Evolutionary conservation across 768 basidiomycete species (phyloP).

Genomic region (Rhodotorula diobovata): DNA sequence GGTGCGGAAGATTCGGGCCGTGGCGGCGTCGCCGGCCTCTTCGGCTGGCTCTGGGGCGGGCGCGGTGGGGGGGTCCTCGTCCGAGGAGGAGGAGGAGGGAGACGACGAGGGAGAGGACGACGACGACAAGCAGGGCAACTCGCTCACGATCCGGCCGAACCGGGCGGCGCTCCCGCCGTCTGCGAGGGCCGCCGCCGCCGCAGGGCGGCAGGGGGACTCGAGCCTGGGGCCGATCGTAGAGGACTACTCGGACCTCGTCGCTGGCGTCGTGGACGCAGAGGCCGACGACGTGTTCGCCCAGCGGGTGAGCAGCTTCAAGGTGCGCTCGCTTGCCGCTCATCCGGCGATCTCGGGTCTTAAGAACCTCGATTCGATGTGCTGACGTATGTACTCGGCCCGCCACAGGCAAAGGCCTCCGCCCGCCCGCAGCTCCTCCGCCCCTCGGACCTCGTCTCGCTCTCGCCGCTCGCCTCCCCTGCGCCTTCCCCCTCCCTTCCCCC

Average conservation of each 20-base stretch:
- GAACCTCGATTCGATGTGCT: neutral
- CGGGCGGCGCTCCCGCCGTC: neutral
- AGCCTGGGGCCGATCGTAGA: constrained; percentile 64
- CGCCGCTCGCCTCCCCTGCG: neutral
- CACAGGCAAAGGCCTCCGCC: constrained; percentile 59
- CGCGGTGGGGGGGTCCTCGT: too few relatives aligned
- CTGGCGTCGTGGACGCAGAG: constrained; percentile 69
- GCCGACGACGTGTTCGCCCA: constrained; percentile 66
- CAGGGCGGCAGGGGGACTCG: constrained; percentile 34
- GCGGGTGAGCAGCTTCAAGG: constrained; percentile 81
- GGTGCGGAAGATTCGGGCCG: constrained; percentile 66
- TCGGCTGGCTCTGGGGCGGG: neutral
- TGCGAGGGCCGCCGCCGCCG: constrained; percentile 39
- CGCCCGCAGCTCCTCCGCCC: constrained; percentile 20
- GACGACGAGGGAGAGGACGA: neutral
- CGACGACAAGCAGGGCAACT: constrained; percentile 9
- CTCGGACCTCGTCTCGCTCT: neutral
- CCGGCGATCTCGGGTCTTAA: neutral
- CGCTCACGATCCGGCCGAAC: constrained; percentile 32
- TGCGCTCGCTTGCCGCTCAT: constrained; percentile 43
- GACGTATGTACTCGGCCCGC: neutral
- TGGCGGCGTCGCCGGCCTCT: neutral
- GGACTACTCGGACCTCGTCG: constrained; percentile 82
- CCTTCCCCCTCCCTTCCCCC: neutral
- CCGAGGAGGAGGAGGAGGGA: neutral